Evolutionary conservation across 2,329 filamentous ascomycete species (phyloP), one percentile per base, ranked within the genome.

Genomic region (Exophiala sp.): DNA sequence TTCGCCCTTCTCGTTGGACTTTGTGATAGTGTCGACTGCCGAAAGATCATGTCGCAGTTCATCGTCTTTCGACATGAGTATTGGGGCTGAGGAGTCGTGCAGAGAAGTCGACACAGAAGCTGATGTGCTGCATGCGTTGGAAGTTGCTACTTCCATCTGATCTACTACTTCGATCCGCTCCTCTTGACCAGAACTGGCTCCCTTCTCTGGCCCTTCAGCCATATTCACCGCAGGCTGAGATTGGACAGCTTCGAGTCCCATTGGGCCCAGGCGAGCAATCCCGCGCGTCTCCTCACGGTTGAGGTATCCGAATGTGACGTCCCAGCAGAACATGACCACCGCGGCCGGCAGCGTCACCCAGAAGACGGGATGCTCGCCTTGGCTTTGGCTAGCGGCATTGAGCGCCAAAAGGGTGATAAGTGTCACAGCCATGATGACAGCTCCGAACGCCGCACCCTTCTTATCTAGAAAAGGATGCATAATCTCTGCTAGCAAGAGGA

Each of bases 381-480:
- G 71, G 0, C 64, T 70, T 9, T 75, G 66, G 21, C 74, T 78
- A 0, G 76, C 72, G 1, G 84, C 83, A 43, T 88, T 88, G 22
- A 87, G 62, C 0, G 74, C 79, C 1, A 88, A 68, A 0, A 88
- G 70, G 0, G 82, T 81, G 49, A 86, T 69, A 21, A 88, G 73
- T 0, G 83, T 85, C 0, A 72, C 73, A 1, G 81, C 74, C 82
- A 88, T 87, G 48, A 88, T 71, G 3, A 79, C 56, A 0, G 75
- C 79, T 1, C 83, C 83, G 48, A 86, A 82, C 0, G 71, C 69
- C 0, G 85, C 85, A 7, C 83, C 79, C 2, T 71, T 68, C 56
- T 80, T 84, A 61, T 88, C 84, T 0, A 88, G 65, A 50, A 83
- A 88, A 0, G 85, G 85, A 56, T 88, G 86, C 76, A 88, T 78